A percentile compares a stretch with the other conserved stretches of the same genome.
Evolutionary conservation across 1,284 basidiomycete species (phyloP).

Genomic region (Tylopilus sp.): DNA sequence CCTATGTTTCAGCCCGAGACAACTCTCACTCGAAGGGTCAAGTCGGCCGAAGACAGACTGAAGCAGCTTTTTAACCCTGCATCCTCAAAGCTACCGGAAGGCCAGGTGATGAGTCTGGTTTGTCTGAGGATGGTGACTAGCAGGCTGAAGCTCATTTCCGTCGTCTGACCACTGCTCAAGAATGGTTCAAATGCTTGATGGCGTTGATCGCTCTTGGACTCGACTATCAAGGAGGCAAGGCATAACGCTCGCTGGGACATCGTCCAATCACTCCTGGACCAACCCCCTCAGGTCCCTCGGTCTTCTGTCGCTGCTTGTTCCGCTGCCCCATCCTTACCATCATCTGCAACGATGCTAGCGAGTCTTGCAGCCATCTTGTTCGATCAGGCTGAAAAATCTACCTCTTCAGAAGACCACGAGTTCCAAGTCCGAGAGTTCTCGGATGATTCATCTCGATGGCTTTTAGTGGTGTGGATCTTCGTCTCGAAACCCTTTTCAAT

Average conservation of each 20-base stretch:
- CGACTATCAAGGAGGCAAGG: slow-evolving; percentile 13
- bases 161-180: slow-evolving; percentile 3
- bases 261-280: slow-evolving; percentile 10
- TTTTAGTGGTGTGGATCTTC: too few species aligned
- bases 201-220: background rate
- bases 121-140: slow-evolving; percentile 1
- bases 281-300: background rate
- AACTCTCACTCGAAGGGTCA: slow-evolving; percentile 15
- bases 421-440: too few species aligned
- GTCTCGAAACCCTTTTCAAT: too few species aligned
- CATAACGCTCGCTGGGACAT: slow-evolving; percentile 13
- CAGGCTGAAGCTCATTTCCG: background rate
- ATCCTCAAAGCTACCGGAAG: background rate
- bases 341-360: background rate
- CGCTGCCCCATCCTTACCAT: background rate
- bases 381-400: too few species aligned
- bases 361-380: too few species aligned
- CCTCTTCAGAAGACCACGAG: too few species aligned
- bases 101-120: background rate
- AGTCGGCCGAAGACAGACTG: slow-evolving; percentile 8
- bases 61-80: slow-evolving; percentile 2
- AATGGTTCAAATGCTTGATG: slow-evolving; percentile 11
- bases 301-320: background rate
- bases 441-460: too few species aligned
- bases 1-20: slow-evolving; percentile 1